phyloP scores from a whole-genome alignment of 2,329 filamentous ascomycete species.

The Neopestalotiopsis sp. region DNA sequence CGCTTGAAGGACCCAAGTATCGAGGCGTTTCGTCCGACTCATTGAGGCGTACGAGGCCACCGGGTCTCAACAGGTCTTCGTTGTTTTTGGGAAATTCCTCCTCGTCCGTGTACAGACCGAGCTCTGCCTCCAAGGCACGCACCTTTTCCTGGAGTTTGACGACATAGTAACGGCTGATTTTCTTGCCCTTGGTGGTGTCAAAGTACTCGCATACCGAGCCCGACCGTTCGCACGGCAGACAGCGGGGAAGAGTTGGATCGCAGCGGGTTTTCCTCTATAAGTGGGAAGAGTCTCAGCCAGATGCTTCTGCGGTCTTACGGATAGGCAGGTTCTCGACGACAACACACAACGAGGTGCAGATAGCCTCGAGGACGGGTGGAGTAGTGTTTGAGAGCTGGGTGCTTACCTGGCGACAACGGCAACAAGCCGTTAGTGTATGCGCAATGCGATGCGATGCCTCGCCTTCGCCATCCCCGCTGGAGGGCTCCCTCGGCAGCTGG shows the following conservation, averaged over 20 bases:
- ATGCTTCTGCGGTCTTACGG: background rate
- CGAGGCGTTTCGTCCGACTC: conserved; percentile 85
- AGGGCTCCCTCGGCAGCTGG: conserved; percentile 33
- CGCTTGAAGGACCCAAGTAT: conserved; percentile 91
- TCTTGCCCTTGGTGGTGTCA: conserved; percentile 84
- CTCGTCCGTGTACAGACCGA: conserved; percentile 79
- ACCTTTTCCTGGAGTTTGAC: conserved; percentile 89
- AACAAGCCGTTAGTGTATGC: conserved; percentile 81
- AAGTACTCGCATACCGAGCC: conserved; percentile 94
- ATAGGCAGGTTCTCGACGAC: conserved; percentile 3
- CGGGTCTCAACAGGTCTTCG: conserved; percentile 86
- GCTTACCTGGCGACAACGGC: conserved; percentile 77
- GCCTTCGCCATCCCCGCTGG: conserved; percentile 49
- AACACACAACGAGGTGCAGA: background rate
- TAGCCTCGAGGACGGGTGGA: background rate
- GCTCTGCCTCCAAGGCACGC: conserved; percentile 78
- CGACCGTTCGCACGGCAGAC: conserved; percentile 89
- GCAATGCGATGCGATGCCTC: conserved; percentile 69
- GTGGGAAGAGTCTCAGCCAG: conserved; percentile 17
- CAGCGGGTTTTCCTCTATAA: conserved; percentile 90
- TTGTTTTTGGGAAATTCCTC: conserved; percentile 73
- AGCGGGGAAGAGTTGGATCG: conserved; percentile 89
- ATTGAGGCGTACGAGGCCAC: conserved; percentile 82
- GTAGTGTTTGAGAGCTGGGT: conserved; percentile 5
- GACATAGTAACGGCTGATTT: conserved; percentile 90